Base-by-base conservation (phyloP, 139 green algal genomes). In the Axilococcus clingmanii region DNA sequence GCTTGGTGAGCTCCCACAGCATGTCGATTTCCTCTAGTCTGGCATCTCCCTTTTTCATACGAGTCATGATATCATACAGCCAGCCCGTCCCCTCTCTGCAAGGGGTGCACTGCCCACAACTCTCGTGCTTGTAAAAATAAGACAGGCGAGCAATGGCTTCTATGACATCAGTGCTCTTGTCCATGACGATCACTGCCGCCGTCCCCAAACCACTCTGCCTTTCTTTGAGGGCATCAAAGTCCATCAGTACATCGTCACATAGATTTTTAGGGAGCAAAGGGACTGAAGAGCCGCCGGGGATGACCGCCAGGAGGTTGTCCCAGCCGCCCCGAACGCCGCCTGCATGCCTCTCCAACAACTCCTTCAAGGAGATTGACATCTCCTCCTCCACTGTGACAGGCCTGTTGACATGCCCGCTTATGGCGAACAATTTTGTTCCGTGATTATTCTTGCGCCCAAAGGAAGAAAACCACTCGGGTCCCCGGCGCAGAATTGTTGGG, bases 301-400 rank as follows among this genome's bases (percentile, higher is more conserved):
- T 67, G 40, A 60, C 16, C 3, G 59, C 59, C 48, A 67, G 29
- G 29, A 67, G 32, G 51, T 61, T 67, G 38, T 67, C 48, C 59
- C 59, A 67, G 6, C 59, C 59, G 38, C 59, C 59, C 19, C 59
- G 27, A 27, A 67, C 59, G 2, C 59, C 59, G 27, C 59, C 59
- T 22, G 59, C 75, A 27, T 83, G 79, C 49, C 69, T 61, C 34
- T 72, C 57, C 34, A 82, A 59, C 30, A 83, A 48, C 3, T 70
- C 42, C 53, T 69, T 81, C 64, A 52, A 43, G 3, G 48, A 35
- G 22, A 67, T 67, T 31, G 30, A 48, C 84, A 99, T 95, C 78
- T 99, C 92, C 78, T 99, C 92, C 76, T 99, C 92, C 29, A 99
- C 91, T 5, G 92, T 99, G 65, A 81, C 88, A 3, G 92, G 92